Base-by-base conservation (phyloP, 768 basidiomycete species). In the Amanita inopinata region DNA sequence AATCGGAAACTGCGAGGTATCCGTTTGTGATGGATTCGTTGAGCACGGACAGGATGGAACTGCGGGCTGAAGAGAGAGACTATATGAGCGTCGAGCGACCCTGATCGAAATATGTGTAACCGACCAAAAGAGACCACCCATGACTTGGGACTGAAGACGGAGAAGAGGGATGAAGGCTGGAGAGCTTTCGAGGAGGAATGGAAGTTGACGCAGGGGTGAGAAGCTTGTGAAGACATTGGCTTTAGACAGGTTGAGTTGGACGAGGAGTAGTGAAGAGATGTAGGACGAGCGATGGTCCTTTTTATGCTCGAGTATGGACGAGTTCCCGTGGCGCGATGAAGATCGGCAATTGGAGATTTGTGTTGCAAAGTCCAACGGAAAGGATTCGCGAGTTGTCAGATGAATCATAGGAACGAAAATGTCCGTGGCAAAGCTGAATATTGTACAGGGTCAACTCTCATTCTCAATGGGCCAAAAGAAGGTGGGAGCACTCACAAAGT, bases 1-100 rank as follows among this genome's bases (percentile, higher is more conserved):
- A 65, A 61, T 82, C 80, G 56, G 69, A 64, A 52, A 82, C 66
- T 30, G 77, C 79, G 48, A 82, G 60, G 60, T 72, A 69, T 4
- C 80, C 80, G 55, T 67, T 64, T 3, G 61, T 65, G 55, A 82
- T 74, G 22, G 78, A 77, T 50, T 67, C 70, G 40, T 71, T 65
- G 33, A 80, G 71, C 39, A 79, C 67, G 4, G 76, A 62, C 18
- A 78, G 65, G 48, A 82, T 72, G 5, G 80, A 81, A 38, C 62
- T 64, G 24, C 79, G 76, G 7, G 80, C 80, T 80, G 53, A 2
- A 47, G 34, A 30, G 38, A 38, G 6, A 18, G 35, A 36, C 14
- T 22, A 28, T n/a, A 30, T 17, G 39, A 40, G 38, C 11, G 12
- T 33, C 50, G 20, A 54, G 51, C 32, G 47, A 45, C 32, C 15